A percentile compares a stretch with the other conserved stretches of the same genome.
Conservation (phyloP, 2,329 filamentous ascomycete genomes). For the Thelonectria rubi region DNA sequence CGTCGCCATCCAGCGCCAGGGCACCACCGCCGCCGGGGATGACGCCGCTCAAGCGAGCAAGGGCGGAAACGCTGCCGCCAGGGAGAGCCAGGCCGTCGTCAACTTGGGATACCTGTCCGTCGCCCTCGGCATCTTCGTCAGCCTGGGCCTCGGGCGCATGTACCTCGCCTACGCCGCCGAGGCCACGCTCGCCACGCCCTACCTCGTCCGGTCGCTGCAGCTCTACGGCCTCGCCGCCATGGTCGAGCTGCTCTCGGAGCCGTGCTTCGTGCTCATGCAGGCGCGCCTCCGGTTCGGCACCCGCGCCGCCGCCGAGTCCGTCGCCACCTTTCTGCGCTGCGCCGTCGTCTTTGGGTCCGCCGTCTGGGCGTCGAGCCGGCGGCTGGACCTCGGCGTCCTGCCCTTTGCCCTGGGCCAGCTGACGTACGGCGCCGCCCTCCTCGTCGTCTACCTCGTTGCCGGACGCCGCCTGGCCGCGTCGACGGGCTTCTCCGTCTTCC, state of each 20-base stretch:
- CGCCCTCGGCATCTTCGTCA: constrained; percentile 71
- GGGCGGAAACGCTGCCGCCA: constrained; percentile 23
- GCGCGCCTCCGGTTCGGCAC: constrained; percentile 81
- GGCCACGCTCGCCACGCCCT: constrained; percentile 66
- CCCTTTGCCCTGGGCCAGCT: constrained; percentile 91
- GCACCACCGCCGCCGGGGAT: constrained; percentile 31
- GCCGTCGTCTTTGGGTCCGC: constrained; percentile 76
- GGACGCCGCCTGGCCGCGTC: constrained; percentile 64
- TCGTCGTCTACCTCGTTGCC: constrained; percentile 74
- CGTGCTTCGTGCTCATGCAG: constrained; percentile 88
- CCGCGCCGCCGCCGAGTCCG: constrained; percentile 83
- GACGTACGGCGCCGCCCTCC: constrained; percentile 74
- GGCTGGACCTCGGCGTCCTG: constrained; percentile 74
- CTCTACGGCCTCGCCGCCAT: constrained; percentile 67
- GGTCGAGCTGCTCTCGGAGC: constrained; percentile 85
- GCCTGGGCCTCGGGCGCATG: constrained; percentile 69
- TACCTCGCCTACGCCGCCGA: constrained; percentile 68
- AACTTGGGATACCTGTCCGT: constrained; percentile 89
- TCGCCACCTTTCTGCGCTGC: constrained; percentile 81
- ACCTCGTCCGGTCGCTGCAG: constrained; percentile 63
- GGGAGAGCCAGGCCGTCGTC: constrained; percentile 77
- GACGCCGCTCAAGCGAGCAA: constrained; percentile 16
- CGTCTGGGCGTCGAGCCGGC: constrained; percentile 63
- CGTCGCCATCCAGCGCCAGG: constrained; percentile 86
- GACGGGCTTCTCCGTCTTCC: constrained; percentile 75